Conservation (phyloP, 1,139 yeast species). For the Zhuliangozyma blackwelliae region DNA sequence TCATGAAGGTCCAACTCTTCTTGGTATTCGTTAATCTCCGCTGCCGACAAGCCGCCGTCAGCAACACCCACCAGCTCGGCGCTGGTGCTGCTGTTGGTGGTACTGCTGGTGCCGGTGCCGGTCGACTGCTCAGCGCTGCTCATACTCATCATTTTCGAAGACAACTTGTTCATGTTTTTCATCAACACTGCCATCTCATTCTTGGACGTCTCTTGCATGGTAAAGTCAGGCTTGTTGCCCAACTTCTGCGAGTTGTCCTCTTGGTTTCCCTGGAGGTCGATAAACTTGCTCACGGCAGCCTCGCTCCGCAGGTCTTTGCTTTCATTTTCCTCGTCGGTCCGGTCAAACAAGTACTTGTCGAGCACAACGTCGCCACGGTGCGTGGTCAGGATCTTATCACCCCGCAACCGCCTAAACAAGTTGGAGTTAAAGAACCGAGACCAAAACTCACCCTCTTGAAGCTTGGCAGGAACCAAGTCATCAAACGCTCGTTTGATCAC, state of each 20-base stretch:
- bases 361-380: conserved; percentile 81
- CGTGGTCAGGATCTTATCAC: conserved; percentile 67
- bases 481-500: conserved; percentile 84
- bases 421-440: conserved; percentile 92
- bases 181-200: conserved; percentile 70
- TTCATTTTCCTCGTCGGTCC: conserved; percentile 31
- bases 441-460: conserved; percentile 93
- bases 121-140: conserved; percentile 13
- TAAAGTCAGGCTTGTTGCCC: conserved; percentile 84
- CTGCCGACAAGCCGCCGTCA: conserved; percentile 18
- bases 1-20: conserved; percentile 61
- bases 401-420: conserved; percentile 79
- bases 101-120: background rate
- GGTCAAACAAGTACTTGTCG: conserved; percentile 70
- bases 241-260: conserved; percentile 73
- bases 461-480: conserved; percentile 78
- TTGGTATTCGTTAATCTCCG: conserved; percentile 31
- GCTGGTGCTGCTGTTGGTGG: background rate
- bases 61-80: conserved; percentile 9
- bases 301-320: conserved; percentile 2
- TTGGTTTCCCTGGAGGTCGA: conserved; percentile 77
- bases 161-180: conserved; percentile 83
- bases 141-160: conserved; percentile 74
- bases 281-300: conserved; percentile 46
- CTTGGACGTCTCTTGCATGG: conserved; percentile 55